phyloP scores from a whole-genome alignment of 2,329 filamentous ascomycete species.

The Cylindrodendrum hubeiense region DNA sequence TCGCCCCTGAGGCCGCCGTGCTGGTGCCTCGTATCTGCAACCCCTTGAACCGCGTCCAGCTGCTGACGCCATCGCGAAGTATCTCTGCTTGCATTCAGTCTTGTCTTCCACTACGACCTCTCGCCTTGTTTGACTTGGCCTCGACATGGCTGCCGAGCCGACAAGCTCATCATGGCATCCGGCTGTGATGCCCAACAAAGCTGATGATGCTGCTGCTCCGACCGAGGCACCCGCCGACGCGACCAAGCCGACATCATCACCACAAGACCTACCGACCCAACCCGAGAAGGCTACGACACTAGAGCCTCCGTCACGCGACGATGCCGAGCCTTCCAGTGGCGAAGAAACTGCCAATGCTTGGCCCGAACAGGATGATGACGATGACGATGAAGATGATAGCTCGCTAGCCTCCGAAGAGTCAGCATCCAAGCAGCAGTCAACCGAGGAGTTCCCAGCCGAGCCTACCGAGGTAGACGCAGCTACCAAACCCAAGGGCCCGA shows the following conservation, averaged over 20 bases:
- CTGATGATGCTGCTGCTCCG: conserved; percentile 35
- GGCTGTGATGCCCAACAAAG: conserved; percentile 54
- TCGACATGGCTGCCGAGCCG: conserved; percentile 53
- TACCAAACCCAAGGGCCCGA: conserved; percentile 43
- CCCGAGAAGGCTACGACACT: conserved; percentile 19
- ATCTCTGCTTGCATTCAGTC: conserved; percentile 34
- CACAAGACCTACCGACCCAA: conserved; percentile 28
- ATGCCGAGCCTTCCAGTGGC: conserved; percentile 13
- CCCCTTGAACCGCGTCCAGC: conserved; percentile 39
- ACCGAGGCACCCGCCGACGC: conserved; percentile 32
- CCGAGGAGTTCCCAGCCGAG: conserved; percentile 26
- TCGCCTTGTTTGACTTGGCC: conserved; percentile 31
- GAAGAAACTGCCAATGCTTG: conserved; percentile 31
- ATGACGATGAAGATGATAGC: conserved; percentile 40
- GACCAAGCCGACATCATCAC: conserved; percentile 39
- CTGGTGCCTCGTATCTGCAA: conserved; percentile 9
- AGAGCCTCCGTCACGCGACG: conserved; percentile 29
- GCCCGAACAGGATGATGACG: conserved; percentile 39
- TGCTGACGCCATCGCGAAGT: conserved; percentile 43
- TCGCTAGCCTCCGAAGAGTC: conserved; percentile 40
- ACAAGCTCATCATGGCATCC: conserved; percentile 56
- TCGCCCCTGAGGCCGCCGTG: conserved; percentile 36
- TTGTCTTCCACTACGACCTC: conserved; percentile 30
- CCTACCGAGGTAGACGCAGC: conserved; percentile 23
- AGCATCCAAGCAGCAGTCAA: conserved; percentile 19